These are phyloP conservation scores for Grammothele lineata DNA, from an alignment of 768 basidiomycete species.

Conservation along the genomic window DNA sequence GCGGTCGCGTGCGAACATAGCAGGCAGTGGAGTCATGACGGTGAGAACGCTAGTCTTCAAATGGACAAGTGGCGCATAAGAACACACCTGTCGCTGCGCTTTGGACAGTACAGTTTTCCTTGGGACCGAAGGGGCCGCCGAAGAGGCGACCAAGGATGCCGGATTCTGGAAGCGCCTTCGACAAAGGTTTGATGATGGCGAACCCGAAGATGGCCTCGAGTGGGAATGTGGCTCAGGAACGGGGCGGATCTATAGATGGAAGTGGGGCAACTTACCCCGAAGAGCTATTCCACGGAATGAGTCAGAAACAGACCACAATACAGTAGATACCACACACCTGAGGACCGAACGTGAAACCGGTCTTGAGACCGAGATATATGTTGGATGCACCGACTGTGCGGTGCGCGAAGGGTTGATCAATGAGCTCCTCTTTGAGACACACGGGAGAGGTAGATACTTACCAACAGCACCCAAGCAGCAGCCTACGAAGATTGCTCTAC, in stretches of 20 bases:
- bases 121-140: conserved; percentile 60
- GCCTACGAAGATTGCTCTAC: conserved; percentile 17
- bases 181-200: conserved; percentile 55
- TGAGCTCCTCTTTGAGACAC: too few relatives aligned
- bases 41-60: too few relatives aligned
- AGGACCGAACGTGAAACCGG: conserved; percentile 62
- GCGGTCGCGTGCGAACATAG: too few relatives aligned
- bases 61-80: too few relatives aligned
- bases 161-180: conserved; percentile 43
- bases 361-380: conserved; percentile 66
- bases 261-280: conserved; percentile 37
- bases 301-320: background rate
- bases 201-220: conserved; percentile 51
- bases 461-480: conserved; percentile 14
- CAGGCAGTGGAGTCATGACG: too few relatives aligned
- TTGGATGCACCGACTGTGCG: conserved; percentile 55
- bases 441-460: too few relatives aligned
- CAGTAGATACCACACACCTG: conserved; percentile 23
- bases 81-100: conserved; percentile 42
- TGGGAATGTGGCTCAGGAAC: too few relatives aligned
- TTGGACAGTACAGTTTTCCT: conserved; percentile 64
- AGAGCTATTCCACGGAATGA: conserved; percentile 27
- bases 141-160: conserved; percentile 40
- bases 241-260: background rate
- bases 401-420: conserved; percentile 40